Conservation (phyloP, 129 eudicot species). For the Scalesia atractyloides region DNA sequence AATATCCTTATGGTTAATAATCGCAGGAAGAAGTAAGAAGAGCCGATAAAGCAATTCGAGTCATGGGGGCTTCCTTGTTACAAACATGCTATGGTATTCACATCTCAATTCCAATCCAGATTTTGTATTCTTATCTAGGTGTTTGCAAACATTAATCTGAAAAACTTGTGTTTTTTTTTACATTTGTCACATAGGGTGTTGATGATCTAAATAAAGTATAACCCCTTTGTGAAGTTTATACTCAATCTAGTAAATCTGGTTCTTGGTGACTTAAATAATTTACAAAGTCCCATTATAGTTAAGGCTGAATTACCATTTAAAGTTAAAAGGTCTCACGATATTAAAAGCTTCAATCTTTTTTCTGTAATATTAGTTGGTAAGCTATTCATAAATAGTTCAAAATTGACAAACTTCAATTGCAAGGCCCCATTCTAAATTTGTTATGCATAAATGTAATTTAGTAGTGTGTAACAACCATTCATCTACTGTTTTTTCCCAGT, state of each 20-base stretch:
- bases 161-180: not conserved
- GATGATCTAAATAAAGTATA: not conserved
- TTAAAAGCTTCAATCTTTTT: constrained; percentile 1
- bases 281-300: not conserved
- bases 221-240: constrained; percentile 1
- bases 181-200: constrained; percentile 9
- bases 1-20: constrained; percentile 12
- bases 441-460: constrained; percentile 8
- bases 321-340: constrained; percentile 11
- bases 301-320: constrained; percentile 1
- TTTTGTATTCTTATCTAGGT: not conserved
- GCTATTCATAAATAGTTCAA: constrained; percentile 1
- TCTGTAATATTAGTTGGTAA: constrained; percentile 18
- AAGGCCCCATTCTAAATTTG: not conserved
- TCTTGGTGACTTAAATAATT: not conserved
- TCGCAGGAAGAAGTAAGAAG: constrained; percentile 79
- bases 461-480: constrained; percentile 8
- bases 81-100: constrained; percentile 66
- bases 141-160: constrained; percentile 2
- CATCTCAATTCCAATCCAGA: constrained; percentile 1
- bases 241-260: constrained; percentile 9
- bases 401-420: constrained; percentile 11
- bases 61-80: constrained; percentile 91
- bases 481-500: constrained; percentile 51
- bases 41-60: constrained; percentile 70